Percentiles rank a stretch among this genome's conserved stretches.
Conservation (phyloP, 805 yeast genomes). For the Helenozyma rhizophorensis region DNA sequence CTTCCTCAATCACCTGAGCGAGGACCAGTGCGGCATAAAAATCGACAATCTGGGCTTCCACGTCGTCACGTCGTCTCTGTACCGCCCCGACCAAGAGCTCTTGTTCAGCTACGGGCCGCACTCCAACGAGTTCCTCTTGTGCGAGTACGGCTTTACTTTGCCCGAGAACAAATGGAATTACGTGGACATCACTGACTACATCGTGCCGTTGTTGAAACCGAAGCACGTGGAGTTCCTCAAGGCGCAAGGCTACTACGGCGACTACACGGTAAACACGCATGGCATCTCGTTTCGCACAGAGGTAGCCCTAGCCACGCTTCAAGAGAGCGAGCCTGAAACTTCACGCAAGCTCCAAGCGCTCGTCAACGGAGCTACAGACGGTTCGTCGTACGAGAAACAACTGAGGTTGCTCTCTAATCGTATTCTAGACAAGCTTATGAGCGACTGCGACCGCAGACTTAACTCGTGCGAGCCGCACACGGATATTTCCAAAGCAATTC, state of each 20-base stretch:
- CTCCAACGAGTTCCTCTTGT: slow-evolving; percentile 71
- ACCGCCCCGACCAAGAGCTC: slow-evolving; percentile 50
- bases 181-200: slow-evolving; percentile 53
- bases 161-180: slow-evolving; percentile 61
- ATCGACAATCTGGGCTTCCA: slow-evolving; percentile 48
- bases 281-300: slow-evolving; percentile 68
- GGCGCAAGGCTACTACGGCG: slow-evolving; percentile 59
- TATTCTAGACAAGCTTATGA: slow-evolving; percentile 27
- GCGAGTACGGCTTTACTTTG: slow-evolving; percentile 83
- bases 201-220: slow-evolving; percentile 32
- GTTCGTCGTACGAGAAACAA: slow-evolving; percentile 31
- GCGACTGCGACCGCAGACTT: slow-evolving; percentile 18
- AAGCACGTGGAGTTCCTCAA: slow-evolving; percentile 44
- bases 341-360: slow-evolving; percentile 34
- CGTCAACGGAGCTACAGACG: slow-evolving; percentile 47
- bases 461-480: slow-evolving; percentile 15
- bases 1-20: slow-evolving; percentile 68
- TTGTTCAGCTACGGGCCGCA: slow-evolving; percentile 85
- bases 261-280: slow-evolving; percentile 56
- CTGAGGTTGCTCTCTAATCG: slow-evolving; percentile 25
- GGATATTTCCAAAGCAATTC: slow-evolving; percentile 13
- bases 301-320: slow-evolving; percentile 64
- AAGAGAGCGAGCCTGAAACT: slow-evolving; percentile 27
- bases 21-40: slow-evolving; percentile 50
- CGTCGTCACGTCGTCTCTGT: slow-evolving; percentile 33